Percentiles rank a stretch among this genome's conserved stretches.
Evolutionary conservation across 192 early-diverging fungal genomes (phyloP).

Genomic region (Backusella luteola): DNA sequence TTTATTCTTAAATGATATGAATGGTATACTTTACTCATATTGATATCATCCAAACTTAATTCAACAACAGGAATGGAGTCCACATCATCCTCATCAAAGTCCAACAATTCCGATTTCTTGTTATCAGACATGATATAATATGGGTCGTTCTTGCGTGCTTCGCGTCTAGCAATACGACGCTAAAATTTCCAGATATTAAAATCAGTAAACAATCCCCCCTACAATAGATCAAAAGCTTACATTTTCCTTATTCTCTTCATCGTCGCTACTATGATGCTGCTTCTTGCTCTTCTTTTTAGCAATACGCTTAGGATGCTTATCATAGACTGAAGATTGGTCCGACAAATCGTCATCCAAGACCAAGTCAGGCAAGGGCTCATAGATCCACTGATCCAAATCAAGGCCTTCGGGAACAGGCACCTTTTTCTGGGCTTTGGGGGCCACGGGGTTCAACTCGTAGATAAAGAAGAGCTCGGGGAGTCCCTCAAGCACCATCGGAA

Average conservation of each 20-base stretch:
- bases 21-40: background rate
- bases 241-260: slow-evolving; percentile 44
- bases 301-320: slow-evolving; percentile 17
- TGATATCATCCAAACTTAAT: slow-evolving; percentile 60
- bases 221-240: slow-evolving; percentile 30
- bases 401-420: slow-evolving; percentile 87
- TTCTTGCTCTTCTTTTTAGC: slow-evolving; percentile 26
- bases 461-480: slow-evolving; percentile 68
- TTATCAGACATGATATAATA: slow-evolving; percentile 60
- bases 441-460: slow-evolving; percentile 90
- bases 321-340: slow-evolving; percentile 13
- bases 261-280: slow-evolving; percentile 38
- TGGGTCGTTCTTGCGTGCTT: slow-evolving; percentile 56
- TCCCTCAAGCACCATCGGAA: slow-evolving; percentile 52
- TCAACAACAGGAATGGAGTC: slow-evolving; percentile 82
- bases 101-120: slow-evolving; percentile 28
- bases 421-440: slow-evolving; percentile 84
- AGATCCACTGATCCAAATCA: slow-evolving; percentile 81
- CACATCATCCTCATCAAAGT: slow-evolving; percentile 57
- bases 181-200: slow-evolving; percentile 4
- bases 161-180: slow-evolving; percentile 49
- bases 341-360: slow-evolving; percentile 21
- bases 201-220: background rate
- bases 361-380: slow-evolving; percentile 60
- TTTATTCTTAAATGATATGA: too few relatives aligned